Evolutionary conservation across 192 early-diverging fungal genomes (phyloP).

Genomic region (Umbelopsis isabellina): DNA sequence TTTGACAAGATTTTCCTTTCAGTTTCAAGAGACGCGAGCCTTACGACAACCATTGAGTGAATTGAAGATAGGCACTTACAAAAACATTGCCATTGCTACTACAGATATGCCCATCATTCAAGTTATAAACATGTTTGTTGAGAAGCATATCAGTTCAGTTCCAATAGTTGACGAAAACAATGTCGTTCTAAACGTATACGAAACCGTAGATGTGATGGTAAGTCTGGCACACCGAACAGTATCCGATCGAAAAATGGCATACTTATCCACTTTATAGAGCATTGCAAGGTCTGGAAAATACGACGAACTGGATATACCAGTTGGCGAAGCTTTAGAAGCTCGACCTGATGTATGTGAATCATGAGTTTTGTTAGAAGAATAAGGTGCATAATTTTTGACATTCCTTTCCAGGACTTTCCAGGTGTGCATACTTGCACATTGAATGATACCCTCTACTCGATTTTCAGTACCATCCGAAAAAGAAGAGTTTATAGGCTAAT

Average conservation of each 20-base stretch:
- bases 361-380: background rate
- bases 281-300: conserved; percentile 71
- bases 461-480: conserved; percentile 87
- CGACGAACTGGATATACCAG: conserved; percentile 82
- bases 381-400: background rate
- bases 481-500: conserved; percentile 89
- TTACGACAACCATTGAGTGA: conserved; percentile 33
- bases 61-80: conserved; percentile 83
- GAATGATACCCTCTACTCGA: conserved; percentile 84
- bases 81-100: conserved; percentile 78
- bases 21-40: conserved; percentile 32
- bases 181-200: conserved; percentile 92
- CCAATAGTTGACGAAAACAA: conserved; percentile 90
- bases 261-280: conserved; percentile 44
- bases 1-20: background rate
- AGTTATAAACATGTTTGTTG: conserved; percentile 92
- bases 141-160: conserved; percentile 86
- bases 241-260: background rate
- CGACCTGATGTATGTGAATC: conserved; percentile 70
- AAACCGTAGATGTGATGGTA: conserved; percentile 96
- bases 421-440: conserved; percentile 93
- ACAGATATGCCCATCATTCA: conserved; percentile 84
- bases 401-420: conserved; percentile 71
- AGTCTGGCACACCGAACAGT: background rate
- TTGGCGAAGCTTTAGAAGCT: conserved; percentile 81